These are phyloP conservation scores for Lachnellula suecica DNA, from an alignment of 2,329 filamentous ascomycete species.

Conservation along the genomic window DNA sequence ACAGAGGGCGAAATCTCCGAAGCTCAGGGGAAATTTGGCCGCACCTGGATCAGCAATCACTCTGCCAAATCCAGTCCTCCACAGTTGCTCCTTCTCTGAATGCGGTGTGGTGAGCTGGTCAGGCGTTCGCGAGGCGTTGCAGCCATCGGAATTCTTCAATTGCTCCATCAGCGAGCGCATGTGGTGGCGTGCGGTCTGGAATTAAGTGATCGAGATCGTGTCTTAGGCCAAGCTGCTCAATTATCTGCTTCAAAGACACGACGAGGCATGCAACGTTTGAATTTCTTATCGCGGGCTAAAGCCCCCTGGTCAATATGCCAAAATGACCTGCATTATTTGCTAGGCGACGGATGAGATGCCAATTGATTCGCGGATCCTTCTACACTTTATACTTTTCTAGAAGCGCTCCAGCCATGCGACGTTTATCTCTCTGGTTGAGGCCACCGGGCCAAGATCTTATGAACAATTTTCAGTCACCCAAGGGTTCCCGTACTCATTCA, in stretches of 20 bases:
- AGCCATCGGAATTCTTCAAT: background rate
- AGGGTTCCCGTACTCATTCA: background rate
- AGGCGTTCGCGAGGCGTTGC: too few relatives aligned
- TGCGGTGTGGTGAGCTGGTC: background rate
- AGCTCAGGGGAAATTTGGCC: slow-evolving; percentile 3
- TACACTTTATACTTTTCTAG: background rate
- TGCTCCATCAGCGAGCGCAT: background rate
- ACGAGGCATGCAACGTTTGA: slow-evolving; percentile 7
- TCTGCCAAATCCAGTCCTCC: background rate
- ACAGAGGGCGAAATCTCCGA: background rate
- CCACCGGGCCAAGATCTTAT: background rate
- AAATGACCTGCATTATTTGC: slow-evolving; percentile 7
- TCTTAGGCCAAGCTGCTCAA: background rate
- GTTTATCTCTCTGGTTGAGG: background rate
- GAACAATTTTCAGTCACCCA: background rate
- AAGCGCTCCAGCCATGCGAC: background rate
- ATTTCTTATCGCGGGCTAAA: too few relatives aligned
- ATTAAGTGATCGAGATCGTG: background rate
- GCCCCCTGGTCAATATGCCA: background rate
- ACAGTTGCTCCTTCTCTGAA: slow-evolving; percentile 1
- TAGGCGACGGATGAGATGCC: background rate
- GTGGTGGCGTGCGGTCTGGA: background rate
- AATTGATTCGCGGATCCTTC: background rate
- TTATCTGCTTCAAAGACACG: background rate
- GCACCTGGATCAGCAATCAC: background rate